These are phyloP conservation scores for Clavispora carvajalis DNA, from an alignment of 805 yeast genomes.

Conservation along the genomic window DNA sequence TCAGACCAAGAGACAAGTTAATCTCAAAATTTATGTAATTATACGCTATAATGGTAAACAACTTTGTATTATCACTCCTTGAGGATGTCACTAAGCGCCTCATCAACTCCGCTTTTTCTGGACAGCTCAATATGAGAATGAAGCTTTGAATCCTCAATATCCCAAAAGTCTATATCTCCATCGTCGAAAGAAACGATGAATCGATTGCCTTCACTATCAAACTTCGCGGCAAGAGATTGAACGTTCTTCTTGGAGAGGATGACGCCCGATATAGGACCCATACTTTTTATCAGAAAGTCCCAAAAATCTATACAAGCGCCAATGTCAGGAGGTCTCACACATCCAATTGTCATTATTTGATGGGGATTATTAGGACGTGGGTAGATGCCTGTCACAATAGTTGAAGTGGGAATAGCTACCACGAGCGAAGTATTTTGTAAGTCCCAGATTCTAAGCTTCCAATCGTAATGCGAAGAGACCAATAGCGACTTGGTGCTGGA, in stretches of 20 bases:
- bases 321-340: slow-evolving; percentile 8
- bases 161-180: slow-evolving; percentile 10
- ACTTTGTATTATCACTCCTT: background rate
- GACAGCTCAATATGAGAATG: background rate
- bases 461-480: slow-evolving; percentile 13
- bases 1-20: slow-evolving; percentile 41
- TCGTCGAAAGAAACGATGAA: slow-evolving; percentile 10
- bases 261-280: slow-evolving; percentile 9
- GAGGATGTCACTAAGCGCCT: background rate
- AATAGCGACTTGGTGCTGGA: slow-evolving; percentile 5
- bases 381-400: slow-evolving; percentile 8
- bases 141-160: slow-evolving; percentile 10
- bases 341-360: slow-evolving; percentile 11
- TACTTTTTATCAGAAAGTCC: slow-evolving; percentile 10
- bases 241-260: slow-evolving; percentile 5
- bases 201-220: slow-evolving; percentile 9
- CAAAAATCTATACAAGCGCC: slow-evolving; percentile 13
- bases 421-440: slow-evolving; percentile 2
- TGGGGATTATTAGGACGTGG: slow-evolving; percentile 9
- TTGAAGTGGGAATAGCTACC: slow-evolving; percentile 8
- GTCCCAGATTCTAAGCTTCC: slow-evolving; percentile 13
- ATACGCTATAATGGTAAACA: background rate
- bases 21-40: slow-evolving; percentile 18
- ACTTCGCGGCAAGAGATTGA: slow-evolving; percentile 6
- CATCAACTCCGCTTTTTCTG: background rate